Base-by-base conservation (phyloP, 2,329 filamentous ascomycete genomes). In the Hypoxylon sp. region DNA sequence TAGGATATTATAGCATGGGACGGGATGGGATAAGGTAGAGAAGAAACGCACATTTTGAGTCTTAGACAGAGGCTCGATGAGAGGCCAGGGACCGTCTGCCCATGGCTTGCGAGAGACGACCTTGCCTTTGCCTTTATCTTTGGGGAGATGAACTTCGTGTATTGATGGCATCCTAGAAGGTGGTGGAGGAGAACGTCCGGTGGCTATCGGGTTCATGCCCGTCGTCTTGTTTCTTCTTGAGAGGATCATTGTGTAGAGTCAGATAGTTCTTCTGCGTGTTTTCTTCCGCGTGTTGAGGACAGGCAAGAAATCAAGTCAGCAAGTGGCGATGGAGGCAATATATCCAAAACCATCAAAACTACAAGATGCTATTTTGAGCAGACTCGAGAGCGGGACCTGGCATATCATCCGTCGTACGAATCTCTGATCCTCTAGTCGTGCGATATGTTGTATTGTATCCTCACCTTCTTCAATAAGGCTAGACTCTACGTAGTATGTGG, bases 61-160 rank as follows among this genome's bases (percentile, higher is more conserved):
- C 49, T 36, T 63, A 11, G 69, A 71, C 10, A 73, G 76, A 1
- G 65, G 66, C 60, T 75, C 72, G 51, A 78, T 73, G 5, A 78
- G 70, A 2, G 74, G 73, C 72, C 75, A 77, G 0, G 76, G 75
- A 5, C 65, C 73, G 32, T 78, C 71, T 9, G 68, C 76, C 76
- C 76, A 78, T 30, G 73, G 72, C 21, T 70, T 73, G 9, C 57
- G 55, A 30, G 13, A 2, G 7, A 14, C 7, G 5, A 34, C 51
- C 43, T 69, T 68, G 17, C 25, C 59, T 25, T 70, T 67, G 1
- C 43, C 51, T 11, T 61, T 64, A 19, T 21, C 43, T 32, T 13
- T 4, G 19, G 9, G 49, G n/a, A 14, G 36, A 6, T 36, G 48
- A 3, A 41, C 10, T 19, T 28, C n/a, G 6, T 21, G 25, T 1